phyloP scores from a whole-genome alignment of 2,329 filamentous ascomycete species.

The Colletotrichum higginsianum region DNA sequence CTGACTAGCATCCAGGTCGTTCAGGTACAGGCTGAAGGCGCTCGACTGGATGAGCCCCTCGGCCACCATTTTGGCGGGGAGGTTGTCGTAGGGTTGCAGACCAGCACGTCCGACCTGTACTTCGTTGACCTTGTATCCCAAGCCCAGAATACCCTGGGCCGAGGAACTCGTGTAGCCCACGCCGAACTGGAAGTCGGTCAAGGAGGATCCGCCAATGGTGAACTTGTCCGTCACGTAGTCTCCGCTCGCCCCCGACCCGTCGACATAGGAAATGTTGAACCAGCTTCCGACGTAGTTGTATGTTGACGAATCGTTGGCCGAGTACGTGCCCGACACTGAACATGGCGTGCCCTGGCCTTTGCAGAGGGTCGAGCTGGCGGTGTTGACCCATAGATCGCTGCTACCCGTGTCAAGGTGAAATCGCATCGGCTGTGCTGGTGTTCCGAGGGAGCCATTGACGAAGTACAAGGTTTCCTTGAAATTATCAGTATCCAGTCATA shows the following conservation, averaged over 20 bases:
- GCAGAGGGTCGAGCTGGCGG: constrained; percentile 74
- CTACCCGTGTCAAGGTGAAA: constrained; percentile 79
- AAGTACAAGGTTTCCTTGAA: constrained; percentile 74
- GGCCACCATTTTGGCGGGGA: constrained; percentile 76
- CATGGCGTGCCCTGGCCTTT: constrained; percentile 65
- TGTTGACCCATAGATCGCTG: constrained; percentile 81
- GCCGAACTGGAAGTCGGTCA: constrained; percentile 78
- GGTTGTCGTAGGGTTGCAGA: constrained; percentile 73
- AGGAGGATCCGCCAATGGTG: constrained; percentile 66
- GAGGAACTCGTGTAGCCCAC: constrained; percentile 76
- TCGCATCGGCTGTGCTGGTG: constrained; percentile 69
- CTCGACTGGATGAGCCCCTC: constrained; percentile 74
- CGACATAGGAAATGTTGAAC: constrained; percentile 92
- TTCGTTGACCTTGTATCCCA: constrained; percentile 87
- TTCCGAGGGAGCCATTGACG: constrained; percentile 74
- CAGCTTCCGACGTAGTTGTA: constrained; percentile 80
- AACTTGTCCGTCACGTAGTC: constrained; percentile 87
- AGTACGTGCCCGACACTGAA: constrained; percentile 75
- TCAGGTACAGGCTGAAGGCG: constrained; percentile 82
- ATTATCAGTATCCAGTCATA: constrained; percentile 32
- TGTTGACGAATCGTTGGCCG: constrained; percentile 80
- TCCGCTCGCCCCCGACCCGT: constrained; percentile 82
- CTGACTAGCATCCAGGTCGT: constrained; percentile 76
- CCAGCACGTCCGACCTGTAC: constrained; percentile 75
- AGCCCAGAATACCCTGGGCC: constrained; percentile 83